Evolutionary conservation across 108 stramenopile species (phyloP).

Genomic region (Chaetoceros muelleri): DNA sequence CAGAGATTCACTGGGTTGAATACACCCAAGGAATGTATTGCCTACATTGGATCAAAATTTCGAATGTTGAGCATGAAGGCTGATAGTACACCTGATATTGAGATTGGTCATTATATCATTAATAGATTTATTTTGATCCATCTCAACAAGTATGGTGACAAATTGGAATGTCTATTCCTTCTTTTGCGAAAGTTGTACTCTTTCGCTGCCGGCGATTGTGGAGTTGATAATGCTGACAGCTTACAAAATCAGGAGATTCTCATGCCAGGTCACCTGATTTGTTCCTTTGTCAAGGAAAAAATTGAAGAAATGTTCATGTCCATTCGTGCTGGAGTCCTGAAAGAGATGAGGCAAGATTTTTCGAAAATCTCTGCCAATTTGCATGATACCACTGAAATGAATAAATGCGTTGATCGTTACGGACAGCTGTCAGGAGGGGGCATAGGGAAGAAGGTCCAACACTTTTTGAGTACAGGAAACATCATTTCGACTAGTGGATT

Average conservation of each 20-base stretch:
- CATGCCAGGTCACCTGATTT: constrained; percentile 87
- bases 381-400: constrained; percentile 45
- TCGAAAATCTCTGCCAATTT: constrained; percentile 30
- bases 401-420: constrained; percentile 61
- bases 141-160: constrained; percentile 73
- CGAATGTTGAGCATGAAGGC: constrained; percentile 63
- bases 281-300: constrained; percentile 91
- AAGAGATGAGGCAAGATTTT: constrained; percentile 68
- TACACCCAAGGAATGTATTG: constrained; percentile 82
- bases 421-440: constrained; percentile 57
- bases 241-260: constrained; percentile 92
- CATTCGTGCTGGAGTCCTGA: constrained; percentile 50
- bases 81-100: constrained; percentile 64
- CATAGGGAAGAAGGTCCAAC: constrained; percentile 84
- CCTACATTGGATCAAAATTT: constrained; percentile 88
- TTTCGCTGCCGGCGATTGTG: constrained; percentile 89
- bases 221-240: constrained; percentile 94
- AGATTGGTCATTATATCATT: constrained; percentile 85
- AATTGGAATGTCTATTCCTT: constrained; percentile 83
- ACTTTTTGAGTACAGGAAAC: constrained; percentile 94
- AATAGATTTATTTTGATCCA: constrained; percentile 74
- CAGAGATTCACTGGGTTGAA: constrained; percentile 63
- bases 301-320: constrained; percentile 75
- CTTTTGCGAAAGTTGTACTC: constrained; percentile 88
- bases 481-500: constrained; percentile 86